Base-by-base conservation (phyloP, 176 grass and related monocot species). In the Eragrostis curvula region DNA sequence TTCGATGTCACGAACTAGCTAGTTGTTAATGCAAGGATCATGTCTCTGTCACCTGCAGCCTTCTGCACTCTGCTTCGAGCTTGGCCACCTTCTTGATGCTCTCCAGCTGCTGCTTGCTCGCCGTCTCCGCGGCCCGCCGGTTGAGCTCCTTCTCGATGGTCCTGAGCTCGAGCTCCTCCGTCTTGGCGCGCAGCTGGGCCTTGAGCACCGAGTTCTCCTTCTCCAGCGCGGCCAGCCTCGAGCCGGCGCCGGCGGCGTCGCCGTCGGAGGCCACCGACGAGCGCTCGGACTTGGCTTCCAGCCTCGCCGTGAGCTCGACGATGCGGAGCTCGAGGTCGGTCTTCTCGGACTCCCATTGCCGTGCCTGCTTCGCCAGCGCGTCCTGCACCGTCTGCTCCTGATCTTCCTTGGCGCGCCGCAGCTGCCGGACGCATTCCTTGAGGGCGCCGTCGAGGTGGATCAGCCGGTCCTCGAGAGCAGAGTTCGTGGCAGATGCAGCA, bases 391-490 rank as follows among this genome's bases (percentile, higher is more conserved):
- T 87, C 60, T 84, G 83, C 13, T 88, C 91, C 73, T 91, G 87
- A 21, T 99, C 91, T 44, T 92, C 85, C 60, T 88, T 93, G 60
- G 86, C 76, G 16, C 87, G 87, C 73, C 85, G 87, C 66, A 99
- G 89, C 64, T 99, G 93, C 71, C 89, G 87, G 49, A 96, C 80
- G 24, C 97, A 99, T 84, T 99, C 97, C 80, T 99, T 99, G 42
- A 99, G 90, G 44, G 97, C 91, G 29, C 83, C 87, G 43, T 99
- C 91, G 1, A 95, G 86, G 72, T 95, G 96, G 61, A 70, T 59
- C 45, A 91, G 80, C 73, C 61, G 90, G 27, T 95, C 92, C 76
- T 95, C 96, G 51, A 96, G 82, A 47, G 81, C 53, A 12, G 73
- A 59, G 85, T 91, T 93, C 75, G 78, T 98, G 63, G 79, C 39